These are phyloP conservation scores for Pyrenophora teres DNA, from an alignment of 2,329 filamentous ascomycete species.

Conservation along the genomic window DNA sequence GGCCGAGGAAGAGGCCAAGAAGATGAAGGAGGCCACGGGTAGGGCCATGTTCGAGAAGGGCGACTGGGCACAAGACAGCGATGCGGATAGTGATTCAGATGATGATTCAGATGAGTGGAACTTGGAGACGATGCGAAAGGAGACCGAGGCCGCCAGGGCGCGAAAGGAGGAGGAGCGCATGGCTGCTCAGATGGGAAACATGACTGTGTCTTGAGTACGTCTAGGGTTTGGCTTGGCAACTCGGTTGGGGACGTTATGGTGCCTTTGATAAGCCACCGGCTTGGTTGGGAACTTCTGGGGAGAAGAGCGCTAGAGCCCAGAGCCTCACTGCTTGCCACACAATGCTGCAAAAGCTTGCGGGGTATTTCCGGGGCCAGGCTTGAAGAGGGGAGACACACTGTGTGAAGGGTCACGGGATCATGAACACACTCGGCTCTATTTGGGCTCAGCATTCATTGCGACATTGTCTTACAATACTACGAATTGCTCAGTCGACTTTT, in stretches of 20 bases:
- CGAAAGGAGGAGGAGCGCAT: conserved; percentile 78
- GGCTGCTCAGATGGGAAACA: conserved; percentile 29
- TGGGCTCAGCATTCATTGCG: conserved; percentile 6
- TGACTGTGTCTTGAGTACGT: conserved; percentile 24
- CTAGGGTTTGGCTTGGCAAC: background rate
- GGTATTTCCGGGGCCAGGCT: conserved; percentile 11
- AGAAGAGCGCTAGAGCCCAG: conserved; percentile 8
- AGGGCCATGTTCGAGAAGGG: conserved; percentile 95
- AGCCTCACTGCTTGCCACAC: conserved; percentile 24
- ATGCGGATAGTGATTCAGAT: conserved; percentile 57
- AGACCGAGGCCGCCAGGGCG: conserved; percentile 78
- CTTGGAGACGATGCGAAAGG: conserved; percentile 76
- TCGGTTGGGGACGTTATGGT: too few relatives aligned
- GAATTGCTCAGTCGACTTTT: conserved; percentile 6
- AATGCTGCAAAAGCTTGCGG: conserved; percentile 44
- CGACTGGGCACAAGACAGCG: conserved; percentile 77
- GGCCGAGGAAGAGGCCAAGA: conserved; percentile 86
- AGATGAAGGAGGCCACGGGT: conserved; percentile 94
- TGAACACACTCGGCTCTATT: background rate
- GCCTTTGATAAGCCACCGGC: too few relatives aligned
- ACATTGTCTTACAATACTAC: background rate
- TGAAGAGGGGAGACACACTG: too few relatives aligned
- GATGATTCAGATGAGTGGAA: conserved; percentile 72
- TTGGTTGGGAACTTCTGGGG: background rate
- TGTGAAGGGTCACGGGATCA: background rate